Evolutionary conservation across 2,329 filamentous ascomycete genomes (phyloP), one percentile per base, ranked within the genome.

Genomic region (Pochonia chlamydosporia): DNA sequence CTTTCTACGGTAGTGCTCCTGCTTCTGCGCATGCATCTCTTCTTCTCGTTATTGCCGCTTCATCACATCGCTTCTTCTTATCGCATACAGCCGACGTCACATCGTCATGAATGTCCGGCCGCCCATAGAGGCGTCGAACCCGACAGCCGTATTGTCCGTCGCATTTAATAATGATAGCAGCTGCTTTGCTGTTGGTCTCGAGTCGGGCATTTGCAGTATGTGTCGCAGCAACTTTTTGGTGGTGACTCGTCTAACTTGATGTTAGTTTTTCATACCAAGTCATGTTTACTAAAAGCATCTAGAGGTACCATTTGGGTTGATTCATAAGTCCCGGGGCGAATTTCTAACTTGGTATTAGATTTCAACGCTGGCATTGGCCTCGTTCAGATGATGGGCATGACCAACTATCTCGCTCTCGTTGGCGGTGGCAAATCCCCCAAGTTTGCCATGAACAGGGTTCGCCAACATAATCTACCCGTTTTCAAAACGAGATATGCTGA

Each of bases 361-460:
- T 89, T 90, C 70, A 87, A 87, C 63, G 88, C 85, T 16, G 89
- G 90, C 40, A 82, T 96, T 53, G 88, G 86, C 35, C 75, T 89
- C 35, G 87, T 85, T 23, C 85, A 90, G 65, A 93, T 96, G 87
- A 83, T 96, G 63, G 87, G 87, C 39, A 86, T 83, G 56, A 84
- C 88, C 45, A 91, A 92, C 68, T 95, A 91, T 64, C 75, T 96
- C 30, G 92, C 89, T 24, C 77, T 97, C 9, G 89, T 96, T 47
- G 91, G 91, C 53, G 92, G 92, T 56, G 90, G 93, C 42, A 86
- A 80, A 57, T 82, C 84, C 49, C 89, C 91, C 45, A 92, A 92
- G 60, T 93, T 89, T 58, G 84, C 89, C 13, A 85, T 86, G 62
- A 95, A 91, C 68, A 95, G 95, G 74, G 88, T 84, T 58, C 39